Conservation (phyloP, 345 rosid genomes). For the Ceriops decandra region DNA sequence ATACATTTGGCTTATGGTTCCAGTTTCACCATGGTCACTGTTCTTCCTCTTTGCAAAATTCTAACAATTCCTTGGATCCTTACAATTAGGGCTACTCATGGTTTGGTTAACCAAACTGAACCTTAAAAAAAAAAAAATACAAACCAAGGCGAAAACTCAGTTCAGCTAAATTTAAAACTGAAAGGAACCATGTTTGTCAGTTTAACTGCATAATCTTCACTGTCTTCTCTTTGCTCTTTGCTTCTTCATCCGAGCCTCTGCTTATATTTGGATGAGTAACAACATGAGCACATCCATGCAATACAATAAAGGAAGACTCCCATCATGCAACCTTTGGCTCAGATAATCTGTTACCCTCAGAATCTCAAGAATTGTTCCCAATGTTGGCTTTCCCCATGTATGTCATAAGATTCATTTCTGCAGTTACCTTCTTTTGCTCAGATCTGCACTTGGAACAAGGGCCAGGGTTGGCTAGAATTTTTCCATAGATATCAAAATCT, state of each 20-base stretch:
- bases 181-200: too few relatives aligned
- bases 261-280: constrained; percentile 80
- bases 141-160: too few relatives aligned
- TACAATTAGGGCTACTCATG: too few relatives aligned
- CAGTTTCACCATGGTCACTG: too few relatives aligned
- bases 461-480: constrained; percentile 64
- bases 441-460: constrained; percentile 71
- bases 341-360: constrained; percentile 62
- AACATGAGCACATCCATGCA: constrained; percentile 69
- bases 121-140: too few relatives aligned
- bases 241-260: constrained; percentile 43
- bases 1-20: too few relatives aligned
- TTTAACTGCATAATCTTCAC: constrained; percentile 34
- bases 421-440: constrained; percentile 53
- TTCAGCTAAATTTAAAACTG: too few relatives aligned
- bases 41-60: too few relatives aligned
- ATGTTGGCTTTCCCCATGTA: constrained; percentile 70
- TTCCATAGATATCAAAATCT: constrained; percentile 44
- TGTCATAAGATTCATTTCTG: constrained; percentile 53
- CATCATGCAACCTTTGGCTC: constrained; percentile 41
- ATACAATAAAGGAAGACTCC: constrained; percentile 56
- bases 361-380: constrained; percentile 62
- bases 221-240: constrained; percentile 53
- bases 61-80: too few relatives aligned
- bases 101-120: too few relatives aligned